A percentile compares a stretch with the other conserved stretches of the same genome.
Evolutionary conservation across 2,329 filamentous ascomycete species (phyloP).

Genomic region (Eutypa lata): DNA sequence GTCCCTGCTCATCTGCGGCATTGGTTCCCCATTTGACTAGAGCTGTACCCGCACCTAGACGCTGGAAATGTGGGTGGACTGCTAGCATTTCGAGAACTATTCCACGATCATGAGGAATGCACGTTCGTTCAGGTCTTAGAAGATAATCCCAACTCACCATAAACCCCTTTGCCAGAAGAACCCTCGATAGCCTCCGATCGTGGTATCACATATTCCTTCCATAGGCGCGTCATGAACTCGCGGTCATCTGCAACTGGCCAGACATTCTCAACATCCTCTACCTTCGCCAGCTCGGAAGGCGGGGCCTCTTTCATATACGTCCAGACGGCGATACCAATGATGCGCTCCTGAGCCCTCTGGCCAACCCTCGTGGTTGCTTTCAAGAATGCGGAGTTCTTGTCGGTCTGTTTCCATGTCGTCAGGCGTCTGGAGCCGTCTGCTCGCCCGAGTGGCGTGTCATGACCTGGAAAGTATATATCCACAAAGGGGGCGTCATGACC

Average conservation of each 20-base stretch:
- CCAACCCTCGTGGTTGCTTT: conserved; percentile 13
- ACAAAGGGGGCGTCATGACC: conserved; percentile 20
- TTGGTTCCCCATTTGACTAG: conserved; percentile 21
- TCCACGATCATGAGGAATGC: not conserved
- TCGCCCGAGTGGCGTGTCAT: conserved; percentile 15
- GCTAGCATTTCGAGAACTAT: conserved; percentile 22
- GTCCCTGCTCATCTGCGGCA: conserved; percentile 12
- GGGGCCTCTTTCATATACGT: conserved; percentile 20
- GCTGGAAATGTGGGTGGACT: conserved; percentile 18
- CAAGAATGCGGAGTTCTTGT: conserved; percentile 11
- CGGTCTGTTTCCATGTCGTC: conserved; percentile 10
- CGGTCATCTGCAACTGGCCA: conserved; percentile 20
- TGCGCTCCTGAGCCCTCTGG: conserved; percentile 1
- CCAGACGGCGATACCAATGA: conserved; percentile 21
- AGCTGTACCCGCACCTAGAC: conserved; percentile 16
- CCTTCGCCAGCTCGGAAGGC: conserved; percentile 13
- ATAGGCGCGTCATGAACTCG: conserved; percentile 18
- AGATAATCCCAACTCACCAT: conserved; percentile 11
- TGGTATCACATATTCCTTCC: conserved; percentile 19
- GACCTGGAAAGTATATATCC: conserved; percentile 19
- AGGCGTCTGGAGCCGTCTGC: conserved; percentile 15
- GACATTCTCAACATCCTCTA: conserved; percentile 13
- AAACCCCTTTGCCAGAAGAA: conserved; percentile 14
- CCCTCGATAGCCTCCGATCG: conserved; percentile 11
- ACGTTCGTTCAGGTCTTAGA: not conserved